Conservation (phyloP, 805 yeast species). For the Candida nitratophila region DNA sequence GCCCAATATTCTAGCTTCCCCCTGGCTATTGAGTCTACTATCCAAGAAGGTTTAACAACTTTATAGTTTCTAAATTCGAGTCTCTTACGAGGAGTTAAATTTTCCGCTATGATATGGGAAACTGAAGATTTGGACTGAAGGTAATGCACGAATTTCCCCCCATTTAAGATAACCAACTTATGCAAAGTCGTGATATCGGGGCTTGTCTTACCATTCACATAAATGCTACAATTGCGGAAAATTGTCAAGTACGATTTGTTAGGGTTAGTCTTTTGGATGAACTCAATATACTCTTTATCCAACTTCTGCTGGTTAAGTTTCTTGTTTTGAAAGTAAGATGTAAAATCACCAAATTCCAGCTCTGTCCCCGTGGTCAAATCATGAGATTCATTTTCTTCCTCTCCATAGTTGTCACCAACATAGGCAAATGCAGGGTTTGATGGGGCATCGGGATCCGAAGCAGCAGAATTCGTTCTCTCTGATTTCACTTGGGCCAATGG, state of each 20-base stretch:
- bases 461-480: too few relatives aligned
- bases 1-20: slow-evolving; percentile 59
- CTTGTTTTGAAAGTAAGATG: slow-evolving; percentile 58
- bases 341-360: slow-evolving; percentile 59
- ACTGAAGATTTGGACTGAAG: slow-evolving; percentile 64
- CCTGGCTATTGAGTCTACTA: slow-evolving; percentile 51
- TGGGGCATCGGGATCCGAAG: too few relatives aligned
- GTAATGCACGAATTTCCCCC: slow-evolving; percentile 71
- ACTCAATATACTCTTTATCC: slow-evolving; percentile 41
- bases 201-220: slow-evolving; percentile 83
- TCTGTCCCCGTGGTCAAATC: slow-evolving; percentile 29
- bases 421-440: too few relatives aligned
- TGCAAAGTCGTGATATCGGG: slow-evolving; percentile 76
- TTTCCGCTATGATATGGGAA: slow-evolving; percentile 79
- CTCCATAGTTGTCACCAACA: not conserved
- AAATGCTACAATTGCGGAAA: slow-evolving; percentile 57
- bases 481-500: too few relatives aligned
- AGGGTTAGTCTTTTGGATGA: slow-evolving; percentile 38
- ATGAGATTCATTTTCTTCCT: slow-evolving; percentile 4
- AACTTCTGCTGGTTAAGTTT: slow-evolving; percentile 52
- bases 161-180: slow-evolving; percentile 62
- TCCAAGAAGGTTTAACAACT: slow-evolving; percentile 82
- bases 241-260: slow-evolving; percentile 42
- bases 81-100: slow-evolving; percentile 69
- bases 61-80: slow-evolving; percentile 57